Evolutionary conservation across 2,329 filamentous ascomycete species (phyloP).

Genomic region (Didymellaceae sp.): DNA sequence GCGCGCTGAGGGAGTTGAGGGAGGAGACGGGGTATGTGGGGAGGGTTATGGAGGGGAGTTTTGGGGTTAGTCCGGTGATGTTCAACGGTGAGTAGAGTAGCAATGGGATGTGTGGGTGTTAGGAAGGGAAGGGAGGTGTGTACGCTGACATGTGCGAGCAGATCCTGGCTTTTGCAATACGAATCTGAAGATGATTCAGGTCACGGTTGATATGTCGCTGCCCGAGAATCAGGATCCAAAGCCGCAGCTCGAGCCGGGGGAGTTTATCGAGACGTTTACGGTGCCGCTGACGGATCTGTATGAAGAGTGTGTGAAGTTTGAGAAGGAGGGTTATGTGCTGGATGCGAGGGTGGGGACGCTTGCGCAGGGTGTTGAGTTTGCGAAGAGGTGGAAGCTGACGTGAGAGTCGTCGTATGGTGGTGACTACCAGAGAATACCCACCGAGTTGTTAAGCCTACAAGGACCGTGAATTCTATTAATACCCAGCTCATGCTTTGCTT

Average conservation of each 20-base stretch:
- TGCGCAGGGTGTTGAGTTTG: slow-evolving; percentile 78
- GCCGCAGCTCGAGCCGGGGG: slow-evolving; percentile 76
- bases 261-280: slow-evolving; percentile 82
- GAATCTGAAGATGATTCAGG: slow-evolving; percentile 69
- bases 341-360: slow-evolving; percentile 79
- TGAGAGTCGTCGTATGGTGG: background rate
- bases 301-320: slow-evolving; percentile 69
- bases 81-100: slow-evolving; percentile 51
- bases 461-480: too few relatives aligned
- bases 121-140: background rate
- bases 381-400: slow-evolving; percentile 56
- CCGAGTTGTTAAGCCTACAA: too few relatives aligned
- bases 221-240: slow-evolving; percentile 72
- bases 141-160: slow-evolving; percentile 12
- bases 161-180: slow-evolving; percentile 53
- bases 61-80: slow-evolving; percentile 51
- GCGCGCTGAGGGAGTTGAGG: slow-evolving; percentile 66
- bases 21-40: slow-evolving; percentile 71
- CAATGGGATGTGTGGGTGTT: too few relatives aligned
- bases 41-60: slow-evolving; percentile 40
- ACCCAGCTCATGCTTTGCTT: too few relatives aligned
- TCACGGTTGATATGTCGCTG: slow-evolving; percentile 72
- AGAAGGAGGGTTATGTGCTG: slow-evolving; percentile 75
- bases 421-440: too few relatives aligned
- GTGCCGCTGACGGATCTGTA: slow-evolving; percentile 70